These are phyloP conservation scores for Ophiostoma montium DNA, from an alignment of 2,329 filamentous ascomycete genomes.

Conservation along the genomic window DNA sequence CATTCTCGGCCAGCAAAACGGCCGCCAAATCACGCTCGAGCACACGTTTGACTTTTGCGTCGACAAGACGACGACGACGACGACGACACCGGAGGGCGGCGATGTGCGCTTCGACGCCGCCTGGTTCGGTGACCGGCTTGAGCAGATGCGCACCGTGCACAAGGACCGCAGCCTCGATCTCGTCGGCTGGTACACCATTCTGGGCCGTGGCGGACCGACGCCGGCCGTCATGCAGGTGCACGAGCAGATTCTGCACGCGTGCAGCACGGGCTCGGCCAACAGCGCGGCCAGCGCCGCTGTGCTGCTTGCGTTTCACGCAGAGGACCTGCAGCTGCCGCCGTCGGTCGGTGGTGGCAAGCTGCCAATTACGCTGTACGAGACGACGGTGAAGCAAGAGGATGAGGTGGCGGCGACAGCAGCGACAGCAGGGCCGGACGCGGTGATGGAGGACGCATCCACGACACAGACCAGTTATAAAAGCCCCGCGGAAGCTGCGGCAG, in stretches of 20 bases:
- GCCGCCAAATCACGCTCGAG: slow-evolving; percentile 80
- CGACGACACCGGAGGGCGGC: slow-evolving; percentile 36
- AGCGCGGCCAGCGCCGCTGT: slow-evolving; percentile 60
- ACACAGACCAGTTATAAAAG: no score
- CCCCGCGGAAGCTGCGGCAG: no score
- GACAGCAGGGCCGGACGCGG: background rate
- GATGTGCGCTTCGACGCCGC: slow-evolving; percentile 47
- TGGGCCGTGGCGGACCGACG: slow-evolving; percentile 58
- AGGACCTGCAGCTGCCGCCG: slow-evolving; percentile 36
- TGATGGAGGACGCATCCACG: slow-evolving; percentile 33
- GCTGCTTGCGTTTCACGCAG: slow-evolving; percentile 74
- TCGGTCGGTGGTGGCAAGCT: slow-evolving; percentile 70
- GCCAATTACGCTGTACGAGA: slow-evolving; percentile 85
- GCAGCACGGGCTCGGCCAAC: slow-evolving; percentile 68
- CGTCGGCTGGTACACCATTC: slow-evolving; percentile 83
- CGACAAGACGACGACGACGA: slow-evolving; percentile 20
- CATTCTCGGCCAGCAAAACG: slow-evolving; percentile 83
- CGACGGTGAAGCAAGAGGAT: slow-evolving; percentile 59
- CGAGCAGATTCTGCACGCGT: slow-evolving; percentile 55
- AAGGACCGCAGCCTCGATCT: slow-evolving; percentile 70
- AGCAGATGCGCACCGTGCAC: slow-evolving; percentile 71
- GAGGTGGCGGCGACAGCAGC: slow-evolving; percentile 6
- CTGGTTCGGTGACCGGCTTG: slow-evolving; percentile 66
- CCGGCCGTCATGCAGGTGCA: slow-evolving; percentile 59
- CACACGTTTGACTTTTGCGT: slow-evolving; percentile 78